Evolutionary conservation across 257 asterid species (phyloP), one percentile per base, ranked within the genome.

Genomic region (Ligustrum vulgare): DNA sequence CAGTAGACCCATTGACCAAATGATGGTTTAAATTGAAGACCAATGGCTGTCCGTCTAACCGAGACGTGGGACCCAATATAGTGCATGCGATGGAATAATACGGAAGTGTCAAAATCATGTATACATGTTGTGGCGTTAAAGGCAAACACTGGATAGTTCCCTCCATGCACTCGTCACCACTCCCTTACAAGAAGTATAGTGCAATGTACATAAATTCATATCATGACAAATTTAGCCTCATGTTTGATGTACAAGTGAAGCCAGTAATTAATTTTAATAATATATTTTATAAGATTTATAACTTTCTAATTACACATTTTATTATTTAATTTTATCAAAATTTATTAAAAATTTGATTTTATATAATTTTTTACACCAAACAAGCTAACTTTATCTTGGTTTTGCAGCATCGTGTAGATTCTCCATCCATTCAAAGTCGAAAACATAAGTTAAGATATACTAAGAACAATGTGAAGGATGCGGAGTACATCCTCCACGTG

Each of bases 31-130:
- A 60, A 25, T 60, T 12, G 18, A 22, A 23, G 66, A 51, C 62
- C 62, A 45, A 45, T 18, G 64, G 64, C 31, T 3, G 28, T 54
- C 31, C 31, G 31, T 54, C 11, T 54, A 8, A 56, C 28, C 10
- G 28, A 56, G 64, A 56, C 0, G 12, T 60, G 67, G 67, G 67
- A 22, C 67, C 67, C 67, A 60, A 60, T 23, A 2, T 25, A 25
- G 67, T 60, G 67, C 67, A 60, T 60, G 67, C 67, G 67, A 23
- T 60, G 15, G 64, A 56, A 56, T 56, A 8, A 56, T 56, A 56
- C 11, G 67, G 11, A 25, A 25, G 34, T 25, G 67, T 60, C 67
- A 22, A 60, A 60, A 23, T 60, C 67, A 60, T 7, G 13, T 11
- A 60, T 13, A 60, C 28, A 4, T n/a, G 33, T 60, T 60, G 67